Base-by-base conservation (phyloP, 345 rosid species). In the Eucalyptus curtisii region DNA sequence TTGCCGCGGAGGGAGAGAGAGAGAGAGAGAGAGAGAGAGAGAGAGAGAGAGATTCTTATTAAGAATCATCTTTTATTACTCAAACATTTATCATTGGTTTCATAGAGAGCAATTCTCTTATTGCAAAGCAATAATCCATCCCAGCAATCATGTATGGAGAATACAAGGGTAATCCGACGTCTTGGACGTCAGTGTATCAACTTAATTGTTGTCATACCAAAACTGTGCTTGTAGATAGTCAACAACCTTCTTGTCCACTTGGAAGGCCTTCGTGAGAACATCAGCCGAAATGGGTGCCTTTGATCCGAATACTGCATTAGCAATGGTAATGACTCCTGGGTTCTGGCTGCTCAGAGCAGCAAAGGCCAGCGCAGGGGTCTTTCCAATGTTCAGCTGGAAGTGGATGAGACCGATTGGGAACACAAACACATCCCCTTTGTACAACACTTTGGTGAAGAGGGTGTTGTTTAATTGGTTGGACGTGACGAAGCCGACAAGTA, bases 361-460 rank as follows among this genome's bases (percentile, higher is more conserved):
- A 64, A 92, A 81, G 15, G 91, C 91, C 85, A 93, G 87, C 8
- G 93, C 89, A 14, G 91, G 88, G 44, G 92, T 92, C 37, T 91
- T 88, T 47, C 92, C 90, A 9, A 89, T 76, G 17, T 91, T 92
- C 80, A 91, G 19, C 52, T 92, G 91, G 89, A 91, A 92, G 90
- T 92, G 93, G 40, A 91, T 90, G 40, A 91, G 53, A 1, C 92
- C 93, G 7, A 89, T 48, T 7, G 95, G 95, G 86, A 92, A 93
- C 27, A 93, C 93, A 31, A 87, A 91, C 2, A 90, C 89, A 49
- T 92, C 93, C 30, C 92, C 90, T 4, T 55, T 57, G 79, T 91
- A 24, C 3, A 92, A 84, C 59, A 87, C 37, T 86, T 90, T 90
- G 87, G 89, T 42, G 85, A 89, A 44, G 37, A 91, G 86, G 4